Evolutionary conservation across 345 rosid genomes (phyloP).

Genomic region (Eucalyptus lansdowneana): DNA sequence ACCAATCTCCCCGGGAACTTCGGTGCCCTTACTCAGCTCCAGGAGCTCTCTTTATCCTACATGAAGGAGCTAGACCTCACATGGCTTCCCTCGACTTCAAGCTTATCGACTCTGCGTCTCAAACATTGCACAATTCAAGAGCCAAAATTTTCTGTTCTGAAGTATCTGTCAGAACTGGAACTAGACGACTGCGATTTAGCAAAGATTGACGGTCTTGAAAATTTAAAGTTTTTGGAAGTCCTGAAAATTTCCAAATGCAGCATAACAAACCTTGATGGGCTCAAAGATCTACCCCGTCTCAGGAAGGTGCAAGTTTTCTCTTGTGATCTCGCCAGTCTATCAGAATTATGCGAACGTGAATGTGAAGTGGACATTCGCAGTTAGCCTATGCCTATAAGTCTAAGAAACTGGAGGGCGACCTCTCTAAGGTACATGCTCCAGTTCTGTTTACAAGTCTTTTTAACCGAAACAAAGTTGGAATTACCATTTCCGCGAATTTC

Average conservation of each 20-base stretch:
- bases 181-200: not conserved
- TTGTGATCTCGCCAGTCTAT: too few relatives aligned
- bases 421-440: too few relatives aligned
- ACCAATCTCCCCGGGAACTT: not conserved
- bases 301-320: not conserved
- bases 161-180: not conserved
- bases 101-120: not conserved
- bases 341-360: too few relatives aligned
- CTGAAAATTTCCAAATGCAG: fast-evolving
- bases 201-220: not conserved
- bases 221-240: not conserved
- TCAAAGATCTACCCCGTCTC: fast-evolving
- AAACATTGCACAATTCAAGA: not conserved
- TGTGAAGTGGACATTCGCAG: too few relatives aligned
- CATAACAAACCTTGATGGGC: not conserved
- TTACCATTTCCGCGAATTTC: too few relatives aligned
- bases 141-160: not conserved
- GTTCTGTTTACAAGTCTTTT: too few relatives aligned
- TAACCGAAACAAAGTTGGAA: too few relatives aligned
- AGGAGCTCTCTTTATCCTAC: not conserved
- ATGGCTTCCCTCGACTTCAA: not conserved
- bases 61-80: not conserved
- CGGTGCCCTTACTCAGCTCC: not conserved
- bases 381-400: too few relatives aligned
- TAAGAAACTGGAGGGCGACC: too few relatives aligned